These are phyloP conservation scores for Heracleum sosnowskyi DNA, from an alignment of 129 eudicot genomes.

Conservation along the genomic window DNA sequence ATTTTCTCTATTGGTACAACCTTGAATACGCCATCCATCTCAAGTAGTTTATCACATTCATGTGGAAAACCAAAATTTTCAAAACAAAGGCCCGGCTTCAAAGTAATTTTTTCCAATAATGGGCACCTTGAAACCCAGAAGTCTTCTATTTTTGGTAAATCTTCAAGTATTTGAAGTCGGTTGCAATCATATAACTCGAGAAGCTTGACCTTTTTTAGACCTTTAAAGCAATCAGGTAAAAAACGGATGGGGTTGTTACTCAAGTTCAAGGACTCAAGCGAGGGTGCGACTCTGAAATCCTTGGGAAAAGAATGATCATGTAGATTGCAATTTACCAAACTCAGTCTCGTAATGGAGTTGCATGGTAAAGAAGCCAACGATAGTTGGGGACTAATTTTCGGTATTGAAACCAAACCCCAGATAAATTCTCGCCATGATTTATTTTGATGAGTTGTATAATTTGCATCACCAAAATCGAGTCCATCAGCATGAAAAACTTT, in stretches of 20 bases:
- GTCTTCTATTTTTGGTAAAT: background rate
- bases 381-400: too few species aligned
- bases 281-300: too few species aligned
- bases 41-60: background rate
- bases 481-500: conserved; percentile 6
- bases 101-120: background rate
- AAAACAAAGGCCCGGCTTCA: background rate
- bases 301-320: too few species aligned
- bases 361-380: too few species aligned
- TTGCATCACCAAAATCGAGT: background rate
- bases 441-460: background rate
- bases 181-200: background rate
- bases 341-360: too few species aligned
- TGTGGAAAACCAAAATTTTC: rapidly evolving
- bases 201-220: background rate
- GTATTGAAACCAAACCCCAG: background rate
- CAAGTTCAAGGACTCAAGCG: too few species aligned
- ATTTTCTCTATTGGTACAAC: background rate
- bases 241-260: conserved; percentile 9
- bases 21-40: background rate
- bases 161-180: background rate
- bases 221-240: conserved; percentile 10
- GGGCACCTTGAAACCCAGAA: background rate
- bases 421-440: background rate
- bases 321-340: too few species aligned